Percentiles rank a stretch among this genome's conserved stretches.
Evolutionary conservation across 176 grass and related monocot genomes (phyloP).

Genomic region (Eragrostis nindensis): DNA sequence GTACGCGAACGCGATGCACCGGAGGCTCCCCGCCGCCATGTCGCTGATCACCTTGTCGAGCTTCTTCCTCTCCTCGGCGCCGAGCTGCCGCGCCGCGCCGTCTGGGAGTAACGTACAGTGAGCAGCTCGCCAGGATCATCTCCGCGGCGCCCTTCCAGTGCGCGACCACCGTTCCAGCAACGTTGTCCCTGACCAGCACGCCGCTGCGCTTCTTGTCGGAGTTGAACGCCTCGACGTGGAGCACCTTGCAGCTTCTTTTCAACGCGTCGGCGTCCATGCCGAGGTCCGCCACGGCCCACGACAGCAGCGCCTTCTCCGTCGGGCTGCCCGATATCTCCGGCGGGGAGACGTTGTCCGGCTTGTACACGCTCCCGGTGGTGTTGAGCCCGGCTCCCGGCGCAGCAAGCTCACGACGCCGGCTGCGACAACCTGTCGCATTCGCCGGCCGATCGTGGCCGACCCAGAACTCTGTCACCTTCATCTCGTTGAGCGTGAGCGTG

Average conservation of each 20-base stretch:
- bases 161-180: conserved; percentile 16
- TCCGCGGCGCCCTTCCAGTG: conserved; percentile 96
- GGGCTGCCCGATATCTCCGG: conserved; percentile 77
- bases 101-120: conserved; percentile 32
- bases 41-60: conserved; percentile 61
- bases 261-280: conserved; percentile 51
- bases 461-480: conserved; percentile 82
- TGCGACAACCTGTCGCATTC: accelerated
- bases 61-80: conserved; percentile 25
- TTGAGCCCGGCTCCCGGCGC: conserved; percentile 63
- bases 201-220: conserved; percentile 94
- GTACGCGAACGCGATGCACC: conserved; percentile 85
- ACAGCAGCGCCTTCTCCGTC: conserved; percentile 94
- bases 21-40: conserved; percentile 65
- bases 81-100: conserved; percentile 39
- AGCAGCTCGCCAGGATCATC: conserved; percentile 72
- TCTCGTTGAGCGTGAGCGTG: conserved; percentile 82
- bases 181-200: conserved; percentile 52
- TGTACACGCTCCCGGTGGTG: conserved; percentile 79
- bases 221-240: conserved; percentile 89
- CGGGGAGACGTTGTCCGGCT: conserved; percentile 36
- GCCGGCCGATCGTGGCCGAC: conserved; percentile 48
- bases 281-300: conserved; percentile 65
- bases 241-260: conserved; percentile 51
- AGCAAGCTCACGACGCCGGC: conserved; percentile 34